These are phyloP conservation scores for Leccinum broughii DNA, from an alignment of 768 basidiomycete species.

Conservation along the genomic window DNA sequence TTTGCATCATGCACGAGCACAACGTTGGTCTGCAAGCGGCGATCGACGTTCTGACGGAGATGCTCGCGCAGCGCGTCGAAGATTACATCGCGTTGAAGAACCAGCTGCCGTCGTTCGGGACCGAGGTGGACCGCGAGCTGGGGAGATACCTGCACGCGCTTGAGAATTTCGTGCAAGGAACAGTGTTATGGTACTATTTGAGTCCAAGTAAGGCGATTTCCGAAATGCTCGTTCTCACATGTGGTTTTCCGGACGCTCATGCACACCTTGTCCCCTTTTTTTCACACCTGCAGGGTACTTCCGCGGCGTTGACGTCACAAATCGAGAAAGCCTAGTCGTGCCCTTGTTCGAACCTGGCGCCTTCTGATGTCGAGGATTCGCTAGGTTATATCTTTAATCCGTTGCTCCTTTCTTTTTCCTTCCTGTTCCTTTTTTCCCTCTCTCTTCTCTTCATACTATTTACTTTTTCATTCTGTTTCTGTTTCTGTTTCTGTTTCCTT, in stretches of 20 bases:
- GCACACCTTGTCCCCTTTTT: neutral
- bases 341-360: constrained; percentile 31
- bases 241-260: neutral
- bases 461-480: neutral
- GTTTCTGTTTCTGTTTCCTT: neutral
- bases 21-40: constrained; percentile 35
- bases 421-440: neutral
- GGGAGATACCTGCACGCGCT: constrained; percentile 35
- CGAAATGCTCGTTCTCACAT: neutral
- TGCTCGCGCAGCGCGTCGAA: constrained; percentile 37
- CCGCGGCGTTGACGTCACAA: constrained; percentile 35
- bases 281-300: constrained; percentile 26
- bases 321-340: constrained; percentile 29
- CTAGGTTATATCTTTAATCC: constrained; percentile 1
- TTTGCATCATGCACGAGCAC: constrained; percentile 40
- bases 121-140: constrained; percentile 36
- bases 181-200: constrained; percentile 41
- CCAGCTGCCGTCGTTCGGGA: constrained; percentile 36
- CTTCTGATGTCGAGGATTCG: constrained; percentile 19
- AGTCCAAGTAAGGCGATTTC: constrained; percentile 35
- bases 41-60: constrained; percentile 39
- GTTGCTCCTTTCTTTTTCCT: neutral
- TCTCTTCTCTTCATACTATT: neutral
- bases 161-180: constrained; percentile 41
- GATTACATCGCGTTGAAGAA: constrained; percentile 35